Evolutionary conservation across 371 early-diverging fungal species (phyloP), one percentile per base, ranked within the genome.

Genomic region (Actinomortierella wolfii): DNA sequence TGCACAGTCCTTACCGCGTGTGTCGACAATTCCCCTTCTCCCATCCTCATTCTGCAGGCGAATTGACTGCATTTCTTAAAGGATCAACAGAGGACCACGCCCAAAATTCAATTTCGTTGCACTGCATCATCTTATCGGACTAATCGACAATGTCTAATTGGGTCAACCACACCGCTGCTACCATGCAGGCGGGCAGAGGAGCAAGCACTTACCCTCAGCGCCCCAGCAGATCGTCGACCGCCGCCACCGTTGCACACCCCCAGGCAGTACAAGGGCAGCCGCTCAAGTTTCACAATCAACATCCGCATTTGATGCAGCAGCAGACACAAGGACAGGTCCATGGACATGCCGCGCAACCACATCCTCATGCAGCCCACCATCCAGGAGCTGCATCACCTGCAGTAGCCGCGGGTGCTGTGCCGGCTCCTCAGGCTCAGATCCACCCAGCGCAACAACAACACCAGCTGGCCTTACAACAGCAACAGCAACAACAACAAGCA

Each of bases 301-400:
- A 55, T 24, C 23, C 54, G 60, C 51, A 56, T 54, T 2, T 50
- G 60, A 23, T 53, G 57, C 23, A 45, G 62, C 26, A 13, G 61
- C 26, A 64, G 61, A 46, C 51, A 2, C n/a, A n/a, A n/a, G n/a
- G n/a, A n/a, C n/a, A 24, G n/a, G n/a, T 28, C 13, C 45, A 40
- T 2, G 49, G 49, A 8, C 40, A 24, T 0, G 28, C 28, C 1
- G 47, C 15, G 11, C 49, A 49, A 9, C 66, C 59, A 18, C 56
- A 46, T n/a, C 65, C 47, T 6, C 34, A 34, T 34, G 34, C 34
- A 6, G 34, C 34, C 11, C 34, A 34, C 34, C 24, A 58, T 41
- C 15, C 58, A 48, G 42, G 54, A 57, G 25, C 15, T 23, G 25
- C 21, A 21, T 14, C 25, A 15, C 20, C 48, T 6, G 34, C 11